phyloP scores from a whole-genome alignment of 2,329 filamentous ascomycete genomes.

The Chaetomium sp. region DNA sequence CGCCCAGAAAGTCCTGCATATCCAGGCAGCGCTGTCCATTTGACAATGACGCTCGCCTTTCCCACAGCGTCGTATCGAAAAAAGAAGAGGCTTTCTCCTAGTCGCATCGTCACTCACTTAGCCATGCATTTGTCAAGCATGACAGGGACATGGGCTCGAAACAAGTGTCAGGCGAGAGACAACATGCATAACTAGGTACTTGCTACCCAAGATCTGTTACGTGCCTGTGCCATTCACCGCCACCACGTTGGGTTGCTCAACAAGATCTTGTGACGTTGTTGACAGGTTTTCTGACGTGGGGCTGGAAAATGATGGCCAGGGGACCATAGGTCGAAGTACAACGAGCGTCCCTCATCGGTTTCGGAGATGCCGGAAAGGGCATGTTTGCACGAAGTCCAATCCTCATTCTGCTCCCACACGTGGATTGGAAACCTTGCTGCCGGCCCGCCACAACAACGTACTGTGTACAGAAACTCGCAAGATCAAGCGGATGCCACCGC shows the following conservation, averaged over 20 bases:
- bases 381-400: not conserved
- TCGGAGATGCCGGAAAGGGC: not conserved
- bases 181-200: slow-evolving; percentile 38
- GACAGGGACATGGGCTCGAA: slow-evolving; percentile 35
- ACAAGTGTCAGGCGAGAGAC: slow-evolving; percentile 31
- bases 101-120: slow-evolving; percentile 20
- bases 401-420: not conserved
- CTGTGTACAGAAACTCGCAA: not conserved
- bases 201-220: slow-evolving; percentile 38
- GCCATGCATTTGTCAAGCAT: slow-evolving; percentile 19
- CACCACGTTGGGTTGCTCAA: slow-evolving; percentile 37
- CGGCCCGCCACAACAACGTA: not conserved
- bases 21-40: not conserved
- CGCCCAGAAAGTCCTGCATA: slow-evolving; percentile 17
- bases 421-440: not conserved
- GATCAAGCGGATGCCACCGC: not conserved
- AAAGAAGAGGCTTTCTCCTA: slow-evolving; percentile 17
- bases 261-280: slow-evolving; percentile 27
- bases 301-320: slow-evolving; percentile 29
- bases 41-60: not conserved
- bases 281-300: slow-evolving; percentile 25
- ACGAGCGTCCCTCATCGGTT: not conserved
- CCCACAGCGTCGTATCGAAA: slow-evolving; percentile 12
- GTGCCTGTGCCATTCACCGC: slow-evolving; percentile 39
- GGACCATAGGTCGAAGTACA: slow-evolving; percentile 16